Percentiles rank a stretch among this genome's conserved stretches.
Evolutionary conservation across 2,329 filamentous ascomycete genomes (phyloP).

Genomic region (Colletotrichum costaricense): DNA sequence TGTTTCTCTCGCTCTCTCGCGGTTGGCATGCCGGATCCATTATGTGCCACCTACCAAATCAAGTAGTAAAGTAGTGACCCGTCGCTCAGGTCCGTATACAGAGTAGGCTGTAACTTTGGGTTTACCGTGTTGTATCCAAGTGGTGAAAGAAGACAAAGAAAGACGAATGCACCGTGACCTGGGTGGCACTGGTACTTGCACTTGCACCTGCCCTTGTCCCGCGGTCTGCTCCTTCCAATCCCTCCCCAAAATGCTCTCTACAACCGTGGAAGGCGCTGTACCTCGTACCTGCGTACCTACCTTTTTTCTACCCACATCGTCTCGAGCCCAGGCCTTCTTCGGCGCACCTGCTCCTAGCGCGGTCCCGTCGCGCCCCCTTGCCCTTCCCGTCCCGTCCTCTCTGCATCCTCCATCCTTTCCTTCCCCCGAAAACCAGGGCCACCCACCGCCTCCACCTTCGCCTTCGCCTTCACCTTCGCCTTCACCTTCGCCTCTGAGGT

Average conservation of each 20-base stretch:
- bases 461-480: not conserved
- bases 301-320: constrained; percentile 15
- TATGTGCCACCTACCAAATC: not conserved
- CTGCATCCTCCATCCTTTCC: not conserved
- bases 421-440: not conserved
- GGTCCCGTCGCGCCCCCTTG: constrained; percentile 4
- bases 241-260: not conserved
- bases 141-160: constrained; percentile 24
- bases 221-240: not conserved
- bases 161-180: constrained; percentile 17
- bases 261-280: not conserved
- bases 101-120: not conserved
- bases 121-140: not conserved
- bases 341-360: constrained; percentile 10
- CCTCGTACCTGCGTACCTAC: too few relatives aligned
- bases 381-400: constrained; percentile 3
- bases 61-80: not conserved
- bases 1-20: not conserved
- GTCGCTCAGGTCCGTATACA: not conserved
- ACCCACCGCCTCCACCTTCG: not conserved
- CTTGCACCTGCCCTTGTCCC: not conserved
- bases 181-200: constrained; percentile 17
- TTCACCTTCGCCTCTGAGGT: too few relatives aligned
- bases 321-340: constrained; percentile 29
- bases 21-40: not conserved